phyloP scores from a whole-genome alignment of 1,284 basidiomycete genomes.

The Earliella scabrosa region DNA sequence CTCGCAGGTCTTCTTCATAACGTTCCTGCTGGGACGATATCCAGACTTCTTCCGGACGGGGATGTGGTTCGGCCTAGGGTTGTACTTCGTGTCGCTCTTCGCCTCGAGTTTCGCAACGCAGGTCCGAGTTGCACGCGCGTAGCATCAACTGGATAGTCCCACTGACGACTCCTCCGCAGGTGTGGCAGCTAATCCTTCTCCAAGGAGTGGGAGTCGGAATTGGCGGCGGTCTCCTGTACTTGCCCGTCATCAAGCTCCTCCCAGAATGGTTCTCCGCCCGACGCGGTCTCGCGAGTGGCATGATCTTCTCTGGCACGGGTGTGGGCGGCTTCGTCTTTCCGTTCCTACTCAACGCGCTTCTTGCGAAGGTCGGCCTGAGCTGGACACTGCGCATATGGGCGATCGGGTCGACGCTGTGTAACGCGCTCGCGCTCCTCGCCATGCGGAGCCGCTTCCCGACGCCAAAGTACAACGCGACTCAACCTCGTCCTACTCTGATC shows the following conservation, averaged over 20 bases:
- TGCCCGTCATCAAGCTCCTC: constrained; percentile 30
- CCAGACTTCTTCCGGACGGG: constrained; percentile 27
- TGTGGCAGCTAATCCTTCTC: constrained; percentile 31
- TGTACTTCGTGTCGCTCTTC: constrained; percentile 26
- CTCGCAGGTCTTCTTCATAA: constrained; percentile 24
- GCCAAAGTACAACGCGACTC: constrained; percentile 22
- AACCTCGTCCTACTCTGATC: constrained; percentile 27
- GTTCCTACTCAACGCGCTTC: constrained; percentile 29
- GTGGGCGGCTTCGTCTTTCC: constrained; percentile 34
- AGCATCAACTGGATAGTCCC: neutral
- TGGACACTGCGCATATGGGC: constrained; percentile 35
- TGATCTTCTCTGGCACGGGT: constrained; percentile 35
- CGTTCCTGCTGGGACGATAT: constrained; percentile 28
- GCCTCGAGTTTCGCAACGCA: constrained; percentile 32
- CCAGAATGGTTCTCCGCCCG: constrained; percentile 29
- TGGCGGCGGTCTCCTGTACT: constrained; percentile 29
- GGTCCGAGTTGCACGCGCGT: constrained; percentile 4
- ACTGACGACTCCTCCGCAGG: constrained; percentile 8
- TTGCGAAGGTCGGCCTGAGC: constrained; percentile 27
- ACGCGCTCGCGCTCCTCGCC: constrained; percentile 26
- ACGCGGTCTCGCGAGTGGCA: constrained; percentile 31
- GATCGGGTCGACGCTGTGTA: constrained; percentile 18
- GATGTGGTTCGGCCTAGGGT: constrained; percentile 28
- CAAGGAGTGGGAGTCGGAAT: constrained; percentile 33
- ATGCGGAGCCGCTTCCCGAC: constrained; percentile 30